Evolutionary conservation across 345 rosid species (phyloP).

Genomic region (Clarkia xantiana): DNA sequence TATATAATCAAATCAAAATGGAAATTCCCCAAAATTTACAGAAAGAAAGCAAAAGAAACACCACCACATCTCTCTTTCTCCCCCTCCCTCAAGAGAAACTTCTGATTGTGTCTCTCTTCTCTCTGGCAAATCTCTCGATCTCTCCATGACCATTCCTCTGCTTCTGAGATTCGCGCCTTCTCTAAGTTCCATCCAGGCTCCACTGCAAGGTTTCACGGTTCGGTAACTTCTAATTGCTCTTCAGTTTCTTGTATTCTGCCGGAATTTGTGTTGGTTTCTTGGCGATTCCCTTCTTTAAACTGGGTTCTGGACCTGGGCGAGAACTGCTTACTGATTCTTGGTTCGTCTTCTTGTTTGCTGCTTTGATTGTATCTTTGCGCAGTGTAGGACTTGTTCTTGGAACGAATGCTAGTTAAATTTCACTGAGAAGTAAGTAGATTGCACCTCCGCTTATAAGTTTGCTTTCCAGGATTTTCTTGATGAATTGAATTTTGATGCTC

Average conservation of each 20-base stretch:
- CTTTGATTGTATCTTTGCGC: not conserved
- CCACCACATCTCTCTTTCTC: conserved; percentile 6
- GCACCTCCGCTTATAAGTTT: no score
- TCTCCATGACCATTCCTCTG: not conserved
- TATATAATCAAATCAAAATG: not conserved
- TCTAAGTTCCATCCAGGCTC: not conserved
- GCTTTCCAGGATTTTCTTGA: no score
- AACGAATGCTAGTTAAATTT: not conserved
- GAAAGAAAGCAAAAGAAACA: not conserved
- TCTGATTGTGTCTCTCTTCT: conserved; percentile 37
- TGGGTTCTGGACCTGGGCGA: no score
- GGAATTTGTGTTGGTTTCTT: not conserved
- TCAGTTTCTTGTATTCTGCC: conserved; percentile 2
- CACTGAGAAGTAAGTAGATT: not conserved
- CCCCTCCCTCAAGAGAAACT: conserved; percentile 16
- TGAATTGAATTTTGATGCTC: no score
- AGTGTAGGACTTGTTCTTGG: conserved; percentile 1
- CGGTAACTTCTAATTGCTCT: not conserved
- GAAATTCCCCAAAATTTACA: not conserved
- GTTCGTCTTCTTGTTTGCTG: not conserved
- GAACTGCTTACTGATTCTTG: not conserved
- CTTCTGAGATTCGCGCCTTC: not conserved
- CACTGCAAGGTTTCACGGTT: not conserved
- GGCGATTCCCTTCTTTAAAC: not conserved
- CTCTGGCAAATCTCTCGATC: conserved; percentile 16